phyloP scores from a whole-genome alignment of 2,329 filamentous ascomycete genomes.

The Neophaeococcomyces mojaviensis region DNA sequence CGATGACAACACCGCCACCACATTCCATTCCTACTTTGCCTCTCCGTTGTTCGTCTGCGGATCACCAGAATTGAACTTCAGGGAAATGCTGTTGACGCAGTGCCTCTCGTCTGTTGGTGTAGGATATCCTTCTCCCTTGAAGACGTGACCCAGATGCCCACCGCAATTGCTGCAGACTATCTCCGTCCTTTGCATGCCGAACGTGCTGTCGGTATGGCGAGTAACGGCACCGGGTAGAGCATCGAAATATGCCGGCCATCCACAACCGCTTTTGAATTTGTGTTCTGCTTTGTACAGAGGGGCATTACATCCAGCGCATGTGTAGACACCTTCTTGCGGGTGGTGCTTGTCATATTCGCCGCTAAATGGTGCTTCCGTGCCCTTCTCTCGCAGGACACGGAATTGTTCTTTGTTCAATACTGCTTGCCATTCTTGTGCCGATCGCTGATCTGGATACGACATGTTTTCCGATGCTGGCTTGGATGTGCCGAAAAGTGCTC shows the following conservation, averaged over 20 bases:
- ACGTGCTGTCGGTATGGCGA: conserved; percentile 64
- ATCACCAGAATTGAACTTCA: conserved; percentile 70
- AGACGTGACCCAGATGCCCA: conserved; percentile 83
- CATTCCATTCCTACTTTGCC: conserved; percentile 18
- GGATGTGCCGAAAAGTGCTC: conserved; percentile 64
- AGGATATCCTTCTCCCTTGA: conserved; percentile 76
- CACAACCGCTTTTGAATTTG: conserved; percentile 94
- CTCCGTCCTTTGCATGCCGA: conserved; percentile 82
- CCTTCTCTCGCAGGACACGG: conserved; percentile 82
- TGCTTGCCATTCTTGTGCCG: conserved; percentile 79
- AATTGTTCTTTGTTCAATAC: conserved; percentile 89
- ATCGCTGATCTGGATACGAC: conserved; percentile 71
- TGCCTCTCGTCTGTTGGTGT: conserved; percentile 93
- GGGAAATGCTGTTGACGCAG: conserved; percentile 88
- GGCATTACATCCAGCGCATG: conserved; percentile 75
- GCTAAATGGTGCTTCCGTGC: conserved; percentile 73
- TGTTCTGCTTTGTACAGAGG: conserved; percentile 88
- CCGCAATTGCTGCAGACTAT: conserved; percentile 94
- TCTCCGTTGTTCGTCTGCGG: conserved; percentile 23
- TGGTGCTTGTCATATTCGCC: conserved; percentile 86
- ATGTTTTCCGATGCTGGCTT: conserved; percentile 38
- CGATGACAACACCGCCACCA: too few species aligned
- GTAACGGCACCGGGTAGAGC: conserved; percentile 85
- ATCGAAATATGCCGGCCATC: conserved; percentile 98
- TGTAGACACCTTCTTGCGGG: conserved; percentile 69